A percentile compares a stretch with the other conserved stretches of the same genome.
Conservation (phyloP, 176 grass and related monocot genomes). For the Metroxylon sagu region DNA sequence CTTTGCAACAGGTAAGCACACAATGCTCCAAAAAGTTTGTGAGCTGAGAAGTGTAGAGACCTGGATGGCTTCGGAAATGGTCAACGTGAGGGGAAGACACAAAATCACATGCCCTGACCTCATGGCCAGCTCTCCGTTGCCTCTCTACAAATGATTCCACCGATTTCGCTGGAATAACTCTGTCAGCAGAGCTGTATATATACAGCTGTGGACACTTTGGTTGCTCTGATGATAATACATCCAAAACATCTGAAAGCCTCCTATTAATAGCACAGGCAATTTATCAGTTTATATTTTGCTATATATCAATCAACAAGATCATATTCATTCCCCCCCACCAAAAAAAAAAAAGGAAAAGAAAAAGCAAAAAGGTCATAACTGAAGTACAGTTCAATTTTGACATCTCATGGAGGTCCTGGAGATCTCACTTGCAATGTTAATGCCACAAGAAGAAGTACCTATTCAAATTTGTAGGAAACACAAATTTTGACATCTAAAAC, state of each 20-base stretch:
- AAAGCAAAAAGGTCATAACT: too few relatives aligned
- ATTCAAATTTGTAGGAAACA: too few relatives aligned
- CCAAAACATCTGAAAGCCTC: constrained; percentile 57
- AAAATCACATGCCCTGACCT: constrained; percentile 66
- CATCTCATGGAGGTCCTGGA: too few relatives aligned
- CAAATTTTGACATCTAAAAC: too few relatives aligned
- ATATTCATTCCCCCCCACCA: too few relatives aligned
- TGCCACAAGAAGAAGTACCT: too few relatives aligned
- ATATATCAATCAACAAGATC: too few relatives aligned
- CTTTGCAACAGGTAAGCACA: constrained; percentile 19
- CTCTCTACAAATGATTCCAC: constrained; percentile 68
- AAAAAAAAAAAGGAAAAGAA: too few relatives aligned
- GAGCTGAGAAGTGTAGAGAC: constrained; percentile 56
- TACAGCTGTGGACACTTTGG: constrained; percentile 78
- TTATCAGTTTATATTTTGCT: background rate
- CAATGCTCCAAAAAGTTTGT: constrained; percentile 67
- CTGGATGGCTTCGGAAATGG: constrained; percentile 74
- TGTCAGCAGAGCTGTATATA: constrained; percentile 75
- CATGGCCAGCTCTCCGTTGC: constrained; percentile 39
- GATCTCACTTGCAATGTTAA: too few relatives aligned
- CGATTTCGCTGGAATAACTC: constrained; percentile 76
- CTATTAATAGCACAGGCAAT: constrained; percentile 19
- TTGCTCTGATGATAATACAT: constrained; percentile 56
- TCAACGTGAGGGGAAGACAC: constrained; percentile 80
- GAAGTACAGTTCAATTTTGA: too few relatives aligned